A percentile compares a stretch with the other conserved stretches of the same genome.
phyloP scores from a whole-genome alignment of 257 asterid species.

The Agastache rugosa region DNA sequence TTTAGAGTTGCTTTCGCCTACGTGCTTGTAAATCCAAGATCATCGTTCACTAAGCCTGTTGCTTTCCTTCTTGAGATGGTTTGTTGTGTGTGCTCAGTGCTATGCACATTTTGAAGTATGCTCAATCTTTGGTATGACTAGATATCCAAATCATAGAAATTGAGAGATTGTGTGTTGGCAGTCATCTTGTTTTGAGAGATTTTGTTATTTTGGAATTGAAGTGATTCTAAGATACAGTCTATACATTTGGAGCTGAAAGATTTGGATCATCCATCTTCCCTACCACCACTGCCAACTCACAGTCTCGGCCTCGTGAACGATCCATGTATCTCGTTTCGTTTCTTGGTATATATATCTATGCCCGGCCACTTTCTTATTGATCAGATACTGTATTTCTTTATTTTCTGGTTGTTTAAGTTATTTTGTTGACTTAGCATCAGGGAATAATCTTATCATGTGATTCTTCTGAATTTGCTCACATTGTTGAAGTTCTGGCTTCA shows the following conservation, averaged over 20 bases:
- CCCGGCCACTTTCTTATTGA: too few relatives aligned
- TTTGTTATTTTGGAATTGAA: background rate
- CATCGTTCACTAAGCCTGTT: background rate
- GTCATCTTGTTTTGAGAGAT: background rate
- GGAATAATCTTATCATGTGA: too few relatives aligned
- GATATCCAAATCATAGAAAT: background rate
- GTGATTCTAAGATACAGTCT: background rate
- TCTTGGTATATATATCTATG: too few relatives aligned
- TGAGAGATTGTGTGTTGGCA: too few relatives aligned
- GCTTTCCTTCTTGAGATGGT: background rate
- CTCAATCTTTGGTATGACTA: background rate
- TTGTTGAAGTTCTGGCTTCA: too few relatives aligned
- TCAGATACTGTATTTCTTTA: too few relatives aligned
- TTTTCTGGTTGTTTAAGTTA: too few relatives aligned
- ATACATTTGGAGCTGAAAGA: background rate
- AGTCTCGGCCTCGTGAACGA: too few relatives aligned
- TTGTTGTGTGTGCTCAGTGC: background rate
- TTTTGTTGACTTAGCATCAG: too few relatives aligned
- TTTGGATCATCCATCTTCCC: conserved; percentile 9
- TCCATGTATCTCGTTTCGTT: too few relatives aligned
- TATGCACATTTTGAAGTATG: background rate
- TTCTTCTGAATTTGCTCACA: too few relatives aligned
- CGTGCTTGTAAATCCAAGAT: background rate
- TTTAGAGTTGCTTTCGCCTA: conserved; percentile 5
- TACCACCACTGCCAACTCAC: too few relatives aligned